Percentiles rank a stretch among this genome's conserved stretches.
phyloP scores from a whole-genome alignment of 768 basidiomycete genomes.

The Tulasnella sp. region DNA sequence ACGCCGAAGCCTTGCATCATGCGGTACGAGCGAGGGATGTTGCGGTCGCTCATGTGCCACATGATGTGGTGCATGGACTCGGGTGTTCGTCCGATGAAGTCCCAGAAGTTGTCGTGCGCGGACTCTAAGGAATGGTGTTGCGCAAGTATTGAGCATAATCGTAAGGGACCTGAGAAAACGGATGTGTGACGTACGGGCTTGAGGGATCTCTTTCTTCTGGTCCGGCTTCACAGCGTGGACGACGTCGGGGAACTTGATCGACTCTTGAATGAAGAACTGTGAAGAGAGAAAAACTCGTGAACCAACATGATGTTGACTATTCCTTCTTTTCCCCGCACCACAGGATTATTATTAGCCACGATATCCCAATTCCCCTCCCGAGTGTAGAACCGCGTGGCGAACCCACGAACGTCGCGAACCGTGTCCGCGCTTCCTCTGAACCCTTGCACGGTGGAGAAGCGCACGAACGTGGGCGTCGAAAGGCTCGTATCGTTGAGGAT shows the following conservation, averaged over 20 bases:
- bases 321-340: slow-evolving; percentile 36
- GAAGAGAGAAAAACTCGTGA: neutral
- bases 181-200: slow-evolving; percentile 13
- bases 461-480: slow-evolving; percentile 71
- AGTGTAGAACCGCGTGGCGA: slow-evolving; percentile 80
- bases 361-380: slow-evolving; percentile 76
- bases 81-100: slow-evolving; percentile 67
- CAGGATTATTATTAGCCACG: slow-evolving; percentile 73
- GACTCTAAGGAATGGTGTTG: slow-evolving; percentile 31
- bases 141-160: neutral
- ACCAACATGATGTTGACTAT: too few relatives aligned
- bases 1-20: slow-evolving; percentile 91
- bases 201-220: slow-evolving; percentile 68
- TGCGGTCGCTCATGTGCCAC: slow-evolving; percentile 86
- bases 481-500: slow-evolving; percentile 70
- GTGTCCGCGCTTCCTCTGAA: slow-evolving; percentile 79
- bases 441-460: slow-evolving; percentile 85
- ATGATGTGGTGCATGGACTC: slow-evolving; percentile 59
- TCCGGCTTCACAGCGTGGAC: slow-evolving; percentile 81
- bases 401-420: slow-evolving; percentile 82
- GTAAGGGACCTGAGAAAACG: neutral
- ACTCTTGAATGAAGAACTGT: slow-evolving; percentile 72
- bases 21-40: slow-evolving; percentile 76
- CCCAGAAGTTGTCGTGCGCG: slow-evolving; percentile 83
- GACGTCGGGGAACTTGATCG: slow-evolving; percentile 71